These are phyloP conservation scores for Aspergillus calidoustus DNA, from an alignment of 2,329 filamentous ascomycete genomes.

Conservation along the genomic window DNA sequence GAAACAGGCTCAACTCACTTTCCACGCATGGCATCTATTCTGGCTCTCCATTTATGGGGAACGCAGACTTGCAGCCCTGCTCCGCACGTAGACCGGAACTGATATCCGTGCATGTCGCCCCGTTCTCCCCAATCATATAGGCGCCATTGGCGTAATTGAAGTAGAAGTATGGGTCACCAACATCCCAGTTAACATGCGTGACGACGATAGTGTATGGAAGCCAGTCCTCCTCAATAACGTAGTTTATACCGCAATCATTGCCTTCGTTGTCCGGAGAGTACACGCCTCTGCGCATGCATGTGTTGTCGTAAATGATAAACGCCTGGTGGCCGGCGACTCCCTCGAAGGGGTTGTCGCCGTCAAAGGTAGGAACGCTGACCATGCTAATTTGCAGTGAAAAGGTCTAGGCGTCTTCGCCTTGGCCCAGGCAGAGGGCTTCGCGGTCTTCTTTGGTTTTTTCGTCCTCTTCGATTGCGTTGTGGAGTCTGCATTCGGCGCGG, in stretches of 20 bases:
- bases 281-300: not conserved
- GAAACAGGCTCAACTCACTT: too few species aligned
- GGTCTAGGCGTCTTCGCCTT: not conserved
- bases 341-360: not conserved
- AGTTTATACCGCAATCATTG: not conserved
- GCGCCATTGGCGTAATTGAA: too few species aligned
- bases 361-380: not conserved
- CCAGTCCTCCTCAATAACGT: too few species aligned
- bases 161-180: too few species aligned
- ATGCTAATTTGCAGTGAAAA: slow-evolving; percentile 1
- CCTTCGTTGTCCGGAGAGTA: not conserved
- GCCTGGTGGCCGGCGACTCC: not conserved
- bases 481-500: slow-evolving; percentile 4
- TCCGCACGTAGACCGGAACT: too few species aligned
- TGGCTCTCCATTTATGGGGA: too few species aligned
- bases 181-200: too few species aligned
- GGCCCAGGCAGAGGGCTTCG: not conserved
- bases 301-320: slow-evolving; percentile 9
- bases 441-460: not conserved
- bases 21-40: too few species aligned
- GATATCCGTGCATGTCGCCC: too few species aligned
- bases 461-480: not conserved
- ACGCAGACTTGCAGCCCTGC: too few species aligned
- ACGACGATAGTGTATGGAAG: too few species aligned
- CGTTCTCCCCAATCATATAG: too few species aligned